Conservation (phyloP, 2,329 filamentous ascomycete genomes). For the Pseudopithomyces chartarum region DNA sequence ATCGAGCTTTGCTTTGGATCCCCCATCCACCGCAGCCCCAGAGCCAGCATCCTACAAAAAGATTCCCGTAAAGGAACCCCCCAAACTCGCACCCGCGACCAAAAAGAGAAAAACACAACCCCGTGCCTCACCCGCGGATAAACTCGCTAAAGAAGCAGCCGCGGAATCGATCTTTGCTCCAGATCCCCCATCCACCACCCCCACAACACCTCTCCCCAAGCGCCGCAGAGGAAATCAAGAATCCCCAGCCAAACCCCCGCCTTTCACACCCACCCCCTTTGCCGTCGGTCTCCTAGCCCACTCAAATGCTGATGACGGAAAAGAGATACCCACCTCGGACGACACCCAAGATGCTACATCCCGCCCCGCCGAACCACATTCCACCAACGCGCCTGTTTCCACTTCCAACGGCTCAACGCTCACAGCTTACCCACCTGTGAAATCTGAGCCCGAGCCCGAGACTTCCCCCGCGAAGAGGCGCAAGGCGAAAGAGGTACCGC, state of each 20-base stretch:
- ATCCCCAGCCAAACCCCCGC: constrained; percentile 26
- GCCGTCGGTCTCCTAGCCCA: constrained; percentile 54
- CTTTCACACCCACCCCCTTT: constrained; percentile 53
- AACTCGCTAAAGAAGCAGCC: not conserved
- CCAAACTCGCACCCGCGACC: constrained; percentile 15
- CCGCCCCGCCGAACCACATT: constrained; percentile 66
- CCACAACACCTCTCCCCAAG: constrained; percentile 40
- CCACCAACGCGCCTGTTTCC: constrained; percentile 72
- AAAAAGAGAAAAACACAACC: constrained; percentile 28
- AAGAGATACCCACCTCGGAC: constrained; percentile 21
- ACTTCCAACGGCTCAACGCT: constrained; percentile 72
- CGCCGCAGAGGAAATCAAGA: constrained; percentile 22
- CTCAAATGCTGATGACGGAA: too few relatives aligned
- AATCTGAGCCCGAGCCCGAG: constrained; percentile 17
- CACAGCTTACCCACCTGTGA: constrained; percentile 52
- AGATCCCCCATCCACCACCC: constrained; percentile 8
- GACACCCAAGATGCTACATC: constrained; percentile 40
- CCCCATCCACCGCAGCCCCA: too few relatives aligned
- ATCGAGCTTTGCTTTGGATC: too few relatives aligned
- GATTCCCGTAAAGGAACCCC: constrained; percentile 5
- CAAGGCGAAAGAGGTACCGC: constrained; percentile 43
- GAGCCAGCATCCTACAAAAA: constrained; percentile 18
- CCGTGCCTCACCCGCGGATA: constrained; percentile 14
- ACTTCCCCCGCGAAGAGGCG: constrained; percentile 50
- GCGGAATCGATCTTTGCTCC: constrained; percentile 6